Evolutionary conservation across 768 basidiomycete genomes (phyloP), one percentile per base, ranked within the genome.

Genomic region (Lentinula raphanica): DNA sequence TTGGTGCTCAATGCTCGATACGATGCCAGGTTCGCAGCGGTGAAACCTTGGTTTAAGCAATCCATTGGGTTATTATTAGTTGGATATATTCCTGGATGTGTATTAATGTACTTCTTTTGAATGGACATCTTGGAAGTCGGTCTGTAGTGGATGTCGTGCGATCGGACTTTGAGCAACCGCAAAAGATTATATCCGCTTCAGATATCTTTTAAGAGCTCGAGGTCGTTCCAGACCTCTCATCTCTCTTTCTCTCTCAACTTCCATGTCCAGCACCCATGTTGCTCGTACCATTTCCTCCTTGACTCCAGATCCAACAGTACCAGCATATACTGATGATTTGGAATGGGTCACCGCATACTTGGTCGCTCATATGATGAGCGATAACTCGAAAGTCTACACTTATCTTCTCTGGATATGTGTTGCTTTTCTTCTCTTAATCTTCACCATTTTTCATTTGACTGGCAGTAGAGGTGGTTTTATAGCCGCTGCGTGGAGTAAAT

Each of bases 371-470:
- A 78, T 76, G 21, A 74, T 85, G 48, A 81, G 79, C 64, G 58
- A 67, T 7, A 72, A 82, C 0, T 79, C 78, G 55, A 79, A 81
- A 62, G 76, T 79, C 6, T 85, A 86, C 63, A 72, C 81, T 19
- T 84, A 84, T 65, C 60, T 83, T 59, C 71, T 87, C 29, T 88
- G 85, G 85, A 62, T 86, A n/a, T 69, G 71, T 15, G 69, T 87
- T 59, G 74, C 68, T 19, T 58, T 73, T 58, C 61, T 78, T 45
- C 73, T 79, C 62, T 50, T 82, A 59, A 53, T 64, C 11, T 74
- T 76, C 54, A 71, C 76, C 17, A 25, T 76, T 25, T 63, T 79
- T 29, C 81, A 81, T 58, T 74, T 74, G 69, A 69, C 76, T 13
- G 74, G 76, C 39, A 63, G 70, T 23, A 68, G 73, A 31, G 74